A percentile compares a stretch with the other conserved stretches of the same genome.
Evolutionary conservation across 108 stramenopile genomes (phyloP).

Genomic region (Conticribra weissflogii): DNA sequence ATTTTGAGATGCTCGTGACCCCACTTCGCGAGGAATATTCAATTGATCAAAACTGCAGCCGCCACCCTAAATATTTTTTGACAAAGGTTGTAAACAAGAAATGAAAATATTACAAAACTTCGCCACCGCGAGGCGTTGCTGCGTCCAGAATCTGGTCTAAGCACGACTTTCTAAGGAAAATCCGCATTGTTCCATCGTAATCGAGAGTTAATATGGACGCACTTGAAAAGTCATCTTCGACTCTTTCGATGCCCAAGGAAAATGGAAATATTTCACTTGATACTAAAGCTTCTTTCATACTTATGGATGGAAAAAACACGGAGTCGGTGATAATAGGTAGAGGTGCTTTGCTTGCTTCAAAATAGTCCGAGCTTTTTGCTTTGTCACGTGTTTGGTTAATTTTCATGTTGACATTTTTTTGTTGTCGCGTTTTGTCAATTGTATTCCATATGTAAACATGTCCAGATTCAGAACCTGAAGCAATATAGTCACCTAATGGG

Average conservation of each 20-base stretch:
- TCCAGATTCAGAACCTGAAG: slow-evolving; percentile 73
- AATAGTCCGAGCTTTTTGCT: slow-evolving; percentile 44
- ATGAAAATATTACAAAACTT: slow-evolving; percentile 26
- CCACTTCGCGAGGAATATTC: too few species aligned
- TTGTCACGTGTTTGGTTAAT: slow-evolving; percentile 42
- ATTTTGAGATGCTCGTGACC: too few species aligned
- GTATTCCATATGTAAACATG: slow-evolving; percentile 61
- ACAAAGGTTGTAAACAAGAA: too few species aligned
- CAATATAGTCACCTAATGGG: slow-evolving; percentile 34
- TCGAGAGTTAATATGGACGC: slow-evolving; percentile 54
- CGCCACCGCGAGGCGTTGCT: slow-evolving; percentile 39
- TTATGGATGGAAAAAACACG: slow-evolving; percentile 39
- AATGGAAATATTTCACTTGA: slow-evolving; percentile 44
- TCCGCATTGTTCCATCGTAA: slow-evolving; percentile 54
- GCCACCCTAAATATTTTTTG: too few species aligned
- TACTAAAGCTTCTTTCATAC: slow-evolving; percentile 37
- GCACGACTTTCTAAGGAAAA: slow-evolving; percentile 47
- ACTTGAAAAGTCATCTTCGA: slow-evolving; percentile 49
- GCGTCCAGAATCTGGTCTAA: slow-evolving; percentile 52
- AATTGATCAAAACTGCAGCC: too few species aligned
- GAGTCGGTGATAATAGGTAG: slow-evolving; percentile 53
- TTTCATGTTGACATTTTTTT: slow-evolving; percentile 27
- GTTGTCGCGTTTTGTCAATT: slow-evolving; percentile 35
- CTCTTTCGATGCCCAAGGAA: slow-evolving; percentile 43
- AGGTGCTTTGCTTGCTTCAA: slow-evolving; percentile 40